These are phyloP conservation scores for Vigna nakashimae DNA, from an alignment of 306 rosid genomes.

Conservation along the genomic window DNA sequence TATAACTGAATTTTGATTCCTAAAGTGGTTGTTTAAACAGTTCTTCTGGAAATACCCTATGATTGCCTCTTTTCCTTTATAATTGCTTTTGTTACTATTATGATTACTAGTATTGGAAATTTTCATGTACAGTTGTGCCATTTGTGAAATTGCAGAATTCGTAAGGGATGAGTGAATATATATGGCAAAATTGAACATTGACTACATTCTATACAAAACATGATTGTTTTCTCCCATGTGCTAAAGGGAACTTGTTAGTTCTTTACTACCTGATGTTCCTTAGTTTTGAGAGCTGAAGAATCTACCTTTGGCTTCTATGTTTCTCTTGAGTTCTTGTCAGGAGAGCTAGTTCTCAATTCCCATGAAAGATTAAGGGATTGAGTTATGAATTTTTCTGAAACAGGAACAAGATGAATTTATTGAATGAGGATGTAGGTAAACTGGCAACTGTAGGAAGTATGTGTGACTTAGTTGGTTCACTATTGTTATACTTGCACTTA, in stretches of 20 bases:
- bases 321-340: not conserved
- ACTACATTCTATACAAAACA: not conserved
- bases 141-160: slow-evolving; percentile 2
- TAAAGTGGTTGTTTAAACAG: slow-evolving; percentile 14
- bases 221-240: not conserved
- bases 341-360: slow-evolving; percentile 22
- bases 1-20: slow-evolving; percentile 17
- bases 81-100: slow-evolving; percentile 3
- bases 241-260: slow-evolving; percentile 9
- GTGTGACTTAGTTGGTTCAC: not conserved
- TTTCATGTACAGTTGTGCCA: not conserved
- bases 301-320: not conserved
- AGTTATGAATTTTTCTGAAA: slow-evolving; percentile 5
- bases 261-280: not conserved
- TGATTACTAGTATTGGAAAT: not conserved
- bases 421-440: slow-evolving; percentile 2
- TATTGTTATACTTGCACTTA: slow-evolving; percentile 1
- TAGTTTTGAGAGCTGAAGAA: not conserved
- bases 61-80: not conserved
- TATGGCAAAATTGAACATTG: not conserved
- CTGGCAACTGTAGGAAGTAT: not conserved
- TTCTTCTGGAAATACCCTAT: slow-evolving; percentile 13
- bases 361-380: slow-evolving; percentile 8
- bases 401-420: not conserved
- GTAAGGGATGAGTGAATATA: not conserved